phyloP scores from a whole-genome alignment of 441 rosid genomes.

The Adansonia gregorii region DNA sequence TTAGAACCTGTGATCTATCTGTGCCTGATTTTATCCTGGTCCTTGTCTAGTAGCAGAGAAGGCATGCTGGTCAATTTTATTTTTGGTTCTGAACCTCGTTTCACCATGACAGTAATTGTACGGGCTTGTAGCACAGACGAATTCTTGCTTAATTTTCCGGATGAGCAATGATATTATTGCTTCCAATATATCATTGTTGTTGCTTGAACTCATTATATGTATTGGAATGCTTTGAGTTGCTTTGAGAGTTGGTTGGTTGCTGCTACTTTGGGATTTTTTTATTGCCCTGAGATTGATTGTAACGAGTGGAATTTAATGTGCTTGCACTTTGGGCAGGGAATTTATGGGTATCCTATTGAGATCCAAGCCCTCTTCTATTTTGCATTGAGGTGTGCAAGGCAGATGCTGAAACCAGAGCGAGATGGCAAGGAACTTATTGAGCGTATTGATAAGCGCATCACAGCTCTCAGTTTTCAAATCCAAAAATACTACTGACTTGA shows the following conservation, averaged over 20 bases:
- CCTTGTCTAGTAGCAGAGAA: slow-evolving; percentile 3
- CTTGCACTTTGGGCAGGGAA: slow-evolving; percentile 12
- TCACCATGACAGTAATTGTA: not conserved
- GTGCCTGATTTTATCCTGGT: not conserved
- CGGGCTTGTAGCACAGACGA: not conserved
- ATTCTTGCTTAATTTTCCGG: not conserved
- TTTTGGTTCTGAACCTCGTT: slow-evolving; percentile 10
- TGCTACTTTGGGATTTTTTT: not conserved
- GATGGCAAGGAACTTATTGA: slow-evolving; percentile 58
- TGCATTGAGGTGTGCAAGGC: slow-evolving; percentile 51
- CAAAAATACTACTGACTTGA: slow-evolving; percentile 56
- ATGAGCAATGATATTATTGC: not conserved
- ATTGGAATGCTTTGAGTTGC: slow-evolving; percentile 7
- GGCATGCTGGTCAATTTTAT: not conserved
- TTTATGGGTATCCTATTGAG: slow-evolving; percentile 59
- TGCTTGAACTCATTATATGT: slow-evolving; percentile 1
- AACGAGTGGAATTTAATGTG: not conserved
- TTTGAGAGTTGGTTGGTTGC: not conserved
- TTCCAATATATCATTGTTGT: not conserved
- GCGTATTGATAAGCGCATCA: slow-evolving; percentile 47
- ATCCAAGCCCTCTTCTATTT: slow-evolving; percentile 55
- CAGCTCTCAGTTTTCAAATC: slow-evolving; percentile 57
- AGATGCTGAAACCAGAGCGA: slow-evolving; percentile 48
- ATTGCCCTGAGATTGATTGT: not conserved
- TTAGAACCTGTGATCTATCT: not conserved